These are phyloP conservation scores for Actinomucor elegans DNA, from an alignment of 371 early-diverging fungal species.

Conservation along the genomic window DNA sequence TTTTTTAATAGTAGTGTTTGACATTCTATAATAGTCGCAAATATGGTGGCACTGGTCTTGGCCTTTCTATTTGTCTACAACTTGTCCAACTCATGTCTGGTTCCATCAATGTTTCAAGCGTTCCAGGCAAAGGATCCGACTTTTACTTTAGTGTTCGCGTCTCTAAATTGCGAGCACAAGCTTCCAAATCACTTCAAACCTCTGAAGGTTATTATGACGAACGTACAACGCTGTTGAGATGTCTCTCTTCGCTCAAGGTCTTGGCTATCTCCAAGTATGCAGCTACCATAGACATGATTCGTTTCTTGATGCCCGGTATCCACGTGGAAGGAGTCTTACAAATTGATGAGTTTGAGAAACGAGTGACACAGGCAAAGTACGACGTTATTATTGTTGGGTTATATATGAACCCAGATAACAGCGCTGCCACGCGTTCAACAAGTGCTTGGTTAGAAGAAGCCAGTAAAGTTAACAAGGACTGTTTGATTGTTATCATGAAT, in stretches of 20 bases:
- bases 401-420: conserved; percentile 17
- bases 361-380: conserved; percentile 13
- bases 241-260: conserved; percentile 25
- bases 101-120: conserved; percentile 49
- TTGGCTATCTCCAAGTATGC: conserved; percentile 31
- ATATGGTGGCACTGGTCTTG: conserved; percentile 67
- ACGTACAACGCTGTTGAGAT: conserved; percentile 6
- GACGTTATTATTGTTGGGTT: conserved; percentile 41
- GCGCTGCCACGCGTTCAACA: not conserved
- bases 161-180: conserved; percentile 32
- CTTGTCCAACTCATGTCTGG: conserved; percentile 60
- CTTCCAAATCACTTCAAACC: conserved; percentile 11
- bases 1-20: not conserved
- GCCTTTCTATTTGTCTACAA: conserved; percentile 59
- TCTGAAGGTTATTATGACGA: conserved; percentile 26
- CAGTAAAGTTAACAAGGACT: conserved; percentile 10
- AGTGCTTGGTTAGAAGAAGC: conserved; percentile 24
- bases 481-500: conserved; percentile 33
- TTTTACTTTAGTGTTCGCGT: conserved; percentile 54
- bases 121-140: conserved; percentile 55
- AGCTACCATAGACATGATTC: conserved; percentile 35
- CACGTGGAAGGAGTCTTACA: conserved; percentile 27
- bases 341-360: conserved; percentile 17
- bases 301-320: conserved; percentile 25
- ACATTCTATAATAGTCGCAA: conserved; percentile 34